Percentiles rank a stretch among this genome's conserved stretches.
These are phyloP conservation scores for Xylaria flabelliformis DNA, from an alignment of 495 filamentous ascomycete species.

Conservation along the genomic window DNA sequence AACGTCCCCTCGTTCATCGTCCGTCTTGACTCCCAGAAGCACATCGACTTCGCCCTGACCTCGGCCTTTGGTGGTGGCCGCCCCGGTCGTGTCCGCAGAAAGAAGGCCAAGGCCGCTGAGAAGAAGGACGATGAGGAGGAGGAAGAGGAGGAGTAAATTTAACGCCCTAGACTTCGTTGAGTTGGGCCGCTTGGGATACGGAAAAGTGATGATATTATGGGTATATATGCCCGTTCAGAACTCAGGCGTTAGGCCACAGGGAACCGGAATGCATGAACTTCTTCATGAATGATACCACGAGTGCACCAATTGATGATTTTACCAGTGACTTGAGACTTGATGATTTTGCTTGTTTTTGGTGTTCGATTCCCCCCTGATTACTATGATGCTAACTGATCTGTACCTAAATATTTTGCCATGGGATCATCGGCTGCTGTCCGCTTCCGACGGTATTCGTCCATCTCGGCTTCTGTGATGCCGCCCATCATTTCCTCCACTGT, in stretches of 20 bases:
- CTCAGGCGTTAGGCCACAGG: conserved; percentile 47
- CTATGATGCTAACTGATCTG: conserved; percentile 43
- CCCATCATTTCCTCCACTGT: conserved; percentile 75
- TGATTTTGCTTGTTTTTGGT: not conserved
- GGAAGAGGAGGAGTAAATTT: conserved; percentile 83
- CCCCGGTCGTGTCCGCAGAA: conserved; percentile 94
- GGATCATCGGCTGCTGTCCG: conserved; percentile 75
- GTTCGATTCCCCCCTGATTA: not conserved
- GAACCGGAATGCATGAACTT: conserved; percentile 47
- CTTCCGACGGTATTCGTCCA: conserved; percentile 81
- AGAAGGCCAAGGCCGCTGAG: conserved; percentile 97
- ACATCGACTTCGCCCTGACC: conserved; percentile 98
- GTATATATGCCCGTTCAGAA: conserved; percentile 36
- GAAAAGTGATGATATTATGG: conserved; percentile 48
- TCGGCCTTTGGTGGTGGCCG: conserved; percentile 98
- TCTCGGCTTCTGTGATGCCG: conserved; percentile 80
- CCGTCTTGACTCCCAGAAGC: conserved; percentile 99
- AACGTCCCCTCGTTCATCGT: conserved; percentile 99
- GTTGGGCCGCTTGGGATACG: conserved; percentile 45
- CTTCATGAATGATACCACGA: conserved; percentile 40
- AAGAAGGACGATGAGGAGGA: conserved; percentile 84
- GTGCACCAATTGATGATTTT: conserved; percentile 31
- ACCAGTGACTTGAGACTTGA: conserved; percentile 20
- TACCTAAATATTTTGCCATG: conserved; percentile 75
- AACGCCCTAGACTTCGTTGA: conserved; percentile 37